Evolutionary conservation across 108 stramenopile species (phyloP), one percentile per base, ranked within the genome.

Genomic region (Pseudonitzschia multistriata): DNA sequence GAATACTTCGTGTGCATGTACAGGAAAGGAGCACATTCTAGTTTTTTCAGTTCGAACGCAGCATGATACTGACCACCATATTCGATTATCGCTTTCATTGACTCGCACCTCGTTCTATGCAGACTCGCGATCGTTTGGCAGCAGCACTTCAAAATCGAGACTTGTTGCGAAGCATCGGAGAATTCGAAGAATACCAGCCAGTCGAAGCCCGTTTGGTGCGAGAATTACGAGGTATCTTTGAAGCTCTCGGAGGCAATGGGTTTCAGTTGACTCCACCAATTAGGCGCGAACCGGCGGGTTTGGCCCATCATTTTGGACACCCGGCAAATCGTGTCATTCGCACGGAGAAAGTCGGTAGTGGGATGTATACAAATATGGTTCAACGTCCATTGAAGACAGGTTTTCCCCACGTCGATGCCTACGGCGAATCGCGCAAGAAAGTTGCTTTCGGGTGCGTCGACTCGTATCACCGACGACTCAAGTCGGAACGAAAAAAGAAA

Each of bases 131-230:
- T 31, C 76, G 92, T 25, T 68, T 94, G 25, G 74, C 85, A 39
- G 82, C 82, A 27, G 92, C 92, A 6, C 68, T 94, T 49, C 82
- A 88, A 64, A 91, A 94, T 80, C 79, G 92, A 11, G 92, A 94
- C 71, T 74, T 94, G 66, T 82, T 94, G 66, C 88, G 90, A 67
- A 81, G 81, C 33, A 84, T 91, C 78, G 89, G 92, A 29, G 92
- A 94, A 64, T 94, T 82, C 67, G 89, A 94, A 73, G 92, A 94
- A 68, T 79, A 87, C 68, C 85, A 91, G 61, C 92, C 92, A 4
- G 66, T 94, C 35, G 88, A 88, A 49, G 81, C 89, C 45, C 77
- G 92, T 13, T 74, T 82, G 48, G 84, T 94, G 10, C 79, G 92
- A 49, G 92, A 94, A 81, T 71, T 94, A 28, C 77, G 88, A 7